Evolutionary conservation across 305 asterid species (phyloP).

Genomic region (Fraxinus angustifolia): DNA sequence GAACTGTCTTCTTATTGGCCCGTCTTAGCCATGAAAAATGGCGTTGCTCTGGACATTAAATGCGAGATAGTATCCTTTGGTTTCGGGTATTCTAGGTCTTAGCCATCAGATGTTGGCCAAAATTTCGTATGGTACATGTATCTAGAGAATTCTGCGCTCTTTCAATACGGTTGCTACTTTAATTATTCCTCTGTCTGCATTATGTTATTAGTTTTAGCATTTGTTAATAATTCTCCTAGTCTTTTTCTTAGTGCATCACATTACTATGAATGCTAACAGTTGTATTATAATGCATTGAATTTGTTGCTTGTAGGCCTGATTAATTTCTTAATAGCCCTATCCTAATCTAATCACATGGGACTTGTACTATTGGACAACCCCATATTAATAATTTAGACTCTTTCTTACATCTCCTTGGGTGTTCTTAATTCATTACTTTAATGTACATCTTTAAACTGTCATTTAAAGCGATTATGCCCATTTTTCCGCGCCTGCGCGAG

Average conservation of each 20-base stretch:
- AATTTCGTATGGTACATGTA: constrained; percentile 33
- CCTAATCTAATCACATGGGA: constrained; percentile 56
- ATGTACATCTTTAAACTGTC: not conserved
- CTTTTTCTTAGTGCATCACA: constrained; percentile 18
- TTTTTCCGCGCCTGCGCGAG: too few relatives aligned
- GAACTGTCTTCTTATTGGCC: not conserved
- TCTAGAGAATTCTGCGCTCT: constrained; percentile 4
- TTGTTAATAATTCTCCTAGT: not conserved
- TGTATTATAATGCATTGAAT: constrained; percentile 39
- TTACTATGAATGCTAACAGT: constrained; percentile 31
- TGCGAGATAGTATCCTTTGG: constrained; percentile 5
- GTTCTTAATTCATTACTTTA: constrained; percentile 19
- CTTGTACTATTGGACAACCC: constrained; percentile 33
- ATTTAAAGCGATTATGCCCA: not conserved
- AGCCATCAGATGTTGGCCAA: constrained; percentile 27
- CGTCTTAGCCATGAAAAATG: not conserved
- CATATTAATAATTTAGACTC: constrained; percentile 33
- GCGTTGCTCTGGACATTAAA: not conserved
- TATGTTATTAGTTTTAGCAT: constrained; percentile 1
- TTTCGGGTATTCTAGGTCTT: constrained; percentile 13
- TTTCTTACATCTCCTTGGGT: constrained; percentile 1
- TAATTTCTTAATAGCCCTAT: constrained; percentile 27
- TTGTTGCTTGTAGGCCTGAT: constrained; percentile 28
- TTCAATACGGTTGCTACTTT: not conserved
- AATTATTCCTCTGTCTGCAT: constrained; percentile 12